Percentiles rank a stretch among this genome's conserved stretches.
Conservation (phyloP, 108 stramenopile species). For the Nannochloropsis oceanica region DNA sequence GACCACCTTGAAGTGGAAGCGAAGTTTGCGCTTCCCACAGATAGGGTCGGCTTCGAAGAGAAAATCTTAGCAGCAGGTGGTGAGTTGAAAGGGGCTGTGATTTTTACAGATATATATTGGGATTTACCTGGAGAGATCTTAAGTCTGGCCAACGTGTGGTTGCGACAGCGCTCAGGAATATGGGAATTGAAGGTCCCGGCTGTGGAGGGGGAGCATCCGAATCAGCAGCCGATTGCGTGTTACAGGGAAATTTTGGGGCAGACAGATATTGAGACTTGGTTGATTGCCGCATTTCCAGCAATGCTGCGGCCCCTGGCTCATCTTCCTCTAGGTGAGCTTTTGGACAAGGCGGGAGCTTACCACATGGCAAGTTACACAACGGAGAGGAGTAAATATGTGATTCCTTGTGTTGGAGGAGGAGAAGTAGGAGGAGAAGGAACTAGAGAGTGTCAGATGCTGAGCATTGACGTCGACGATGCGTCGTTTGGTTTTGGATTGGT, state of each 20-base stretch:
- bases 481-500: neutral
- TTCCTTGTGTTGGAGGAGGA: no score
- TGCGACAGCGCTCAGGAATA: neutral
- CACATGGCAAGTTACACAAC: neutral
- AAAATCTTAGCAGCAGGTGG: neutral
- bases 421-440: neutral
- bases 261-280: neutral
- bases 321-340: neutral
- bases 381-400: neutral
- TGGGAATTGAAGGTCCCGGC: neutral
- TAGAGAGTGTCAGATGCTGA: neutral
- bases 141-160: neutral
- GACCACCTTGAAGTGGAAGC: neutral
- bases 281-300: neutral
- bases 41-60: neutral
- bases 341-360: neutral
- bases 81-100: neutral
- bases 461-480: neutral
- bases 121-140: neutral
- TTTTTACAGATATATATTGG: neutral
- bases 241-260: neutral
- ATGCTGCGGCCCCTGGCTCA: neutral
- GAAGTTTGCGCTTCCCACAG: neutral
- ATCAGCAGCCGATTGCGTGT: neutral
- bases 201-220: neutral